Conservation (phyloP, 2,329 filamentous ascomycete genomes). For the Neonectria faginata region DNA sequence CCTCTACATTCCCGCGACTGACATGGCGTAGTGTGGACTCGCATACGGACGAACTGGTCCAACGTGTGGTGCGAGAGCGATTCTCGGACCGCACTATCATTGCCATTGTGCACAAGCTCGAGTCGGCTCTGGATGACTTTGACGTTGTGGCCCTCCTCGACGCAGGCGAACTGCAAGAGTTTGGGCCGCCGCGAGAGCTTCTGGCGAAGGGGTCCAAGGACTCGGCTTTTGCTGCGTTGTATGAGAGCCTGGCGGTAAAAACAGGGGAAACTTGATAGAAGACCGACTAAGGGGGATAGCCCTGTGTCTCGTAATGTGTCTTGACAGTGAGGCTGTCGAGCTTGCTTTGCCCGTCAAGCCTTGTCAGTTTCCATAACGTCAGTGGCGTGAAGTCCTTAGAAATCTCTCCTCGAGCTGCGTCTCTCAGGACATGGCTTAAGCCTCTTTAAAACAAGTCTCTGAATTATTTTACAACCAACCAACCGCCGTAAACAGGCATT, state of each 20-base stretch:
- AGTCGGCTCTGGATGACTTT: constrained; percentile 37
- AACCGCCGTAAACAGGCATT: too few relatives aligned
- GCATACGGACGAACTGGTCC: constrained; percentile 34
- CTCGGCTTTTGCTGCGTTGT: constrained; percentile 33
- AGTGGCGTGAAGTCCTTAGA: not conserved
- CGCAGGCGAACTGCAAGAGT: constrained; percentile 37
- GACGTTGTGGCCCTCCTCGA: constrained; percentile 39
- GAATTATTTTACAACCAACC: too few relatives aligned
- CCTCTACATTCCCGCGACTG: not conserved
- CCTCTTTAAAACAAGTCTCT: too few relatives aligned
- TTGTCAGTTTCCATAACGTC: not conserved
- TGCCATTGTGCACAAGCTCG: constrained; percentile 44
- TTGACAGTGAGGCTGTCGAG: not conserved
- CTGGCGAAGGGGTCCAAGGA: constrained; percentile 19
- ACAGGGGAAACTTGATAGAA: not conserved
- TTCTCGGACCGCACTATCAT: constrained; percentile 44
- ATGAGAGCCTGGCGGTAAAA: constrained; percentile 9
- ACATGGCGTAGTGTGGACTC: constrained; percentile 33
- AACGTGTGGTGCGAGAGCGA: constrained; percentile 29
- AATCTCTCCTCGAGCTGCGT: not conserved
- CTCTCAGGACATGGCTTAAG: not conserved
- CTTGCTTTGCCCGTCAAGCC: not conserved
- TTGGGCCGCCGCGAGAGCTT: constrained; percentile 35
- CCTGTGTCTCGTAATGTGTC: not conserved
- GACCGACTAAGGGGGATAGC: not conserved